Evolutionary conservation across 1,139 yeast genomes (phyloP).

Genomic region (Petasospora rhodanensis): DNA sequence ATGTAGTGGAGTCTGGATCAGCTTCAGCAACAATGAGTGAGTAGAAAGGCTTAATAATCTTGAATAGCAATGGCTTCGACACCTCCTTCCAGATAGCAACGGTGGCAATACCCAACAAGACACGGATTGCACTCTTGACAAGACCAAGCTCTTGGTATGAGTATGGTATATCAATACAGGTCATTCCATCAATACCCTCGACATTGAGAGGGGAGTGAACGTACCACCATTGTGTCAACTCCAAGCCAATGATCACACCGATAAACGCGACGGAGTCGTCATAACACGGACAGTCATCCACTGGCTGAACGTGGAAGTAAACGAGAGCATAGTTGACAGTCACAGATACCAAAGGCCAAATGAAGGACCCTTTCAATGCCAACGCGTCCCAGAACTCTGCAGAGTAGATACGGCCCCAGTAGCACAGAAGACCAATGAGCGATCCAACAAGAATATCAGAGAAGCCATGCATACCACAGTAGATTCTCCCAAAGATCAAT

Average conservation of each 20-base stretch:
- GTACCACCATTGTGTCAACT: constrained; percentile 27
- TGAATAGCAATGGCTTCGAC: constrained; percentile 59
- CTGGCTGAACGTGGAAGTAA: constrained; percentile 77
- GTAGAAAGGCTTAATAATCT: constrained; percentile 46
- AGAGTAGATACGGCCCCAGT: constrained; percentile 36
- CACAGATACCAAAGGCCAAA: constrained; percentile 39
- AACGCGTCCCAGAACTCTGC: constrained; percentile 30
- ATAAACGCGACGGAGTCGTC: constrained; percentile 93
- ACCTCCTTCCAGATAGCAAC: constrained; percentile 66
- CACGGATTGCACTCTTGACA: constrained; percentile 38
- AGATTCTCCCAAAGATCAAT: constrained; percentile 73
- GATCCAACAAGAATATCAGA: constrained; percentile 70
- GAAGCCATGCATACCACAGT: constrained; percentile 98
- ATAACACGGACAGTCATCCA: constrained; percentile 93
- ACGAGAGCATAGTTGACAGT: constrained; percentile 45
- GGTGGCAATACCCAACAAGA: constrained; percentile 51
- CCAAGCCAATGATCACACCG: constrained; percentile 81
- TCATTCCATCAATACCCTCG: constrained; percentile 10
- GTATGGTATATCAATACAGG: constrained; percentile 33
- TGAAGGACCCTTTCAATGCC: constrained; percentile 22
- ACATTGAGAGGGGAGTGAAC: constrained; percentile 28
- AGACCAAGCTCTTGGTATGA: constrained; percentile 39
- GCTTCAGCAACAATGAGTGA: constrained; percentile 27
- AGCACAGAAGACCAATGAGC: constrained; percentile 51
- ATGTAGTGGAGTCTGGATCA: constrained; percentile 12